These are phyloP conservation scores for Flaveria bidentis DNA, from an alignment of 129 eudicot species.

Conservation along the genomic window DNA sequence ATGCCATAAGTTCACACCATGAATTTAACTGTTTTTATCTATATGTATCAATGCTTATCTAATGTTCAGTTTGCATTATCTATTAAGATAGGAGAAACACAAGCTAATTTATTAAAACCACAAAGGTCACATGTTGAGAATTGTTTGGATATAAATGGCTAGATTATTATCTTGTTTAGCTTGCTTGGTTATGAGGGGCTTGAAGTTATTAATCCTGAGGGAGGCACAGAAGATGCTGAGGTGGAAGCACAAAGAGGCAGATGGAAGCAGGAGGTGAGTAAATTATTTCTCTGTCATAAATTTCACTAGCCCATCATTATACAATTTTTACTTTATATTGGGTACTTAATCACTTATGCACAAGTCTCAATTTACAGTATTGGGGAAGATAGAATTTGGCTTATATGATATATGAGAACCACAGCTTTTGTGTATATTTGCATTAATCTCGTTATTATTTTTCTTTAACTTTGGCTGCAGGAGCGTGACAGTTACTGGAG, in stretches of 20 bases:
- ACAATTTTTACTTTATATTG: slow-evolving; percentile 7
- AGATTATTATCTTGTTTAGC: slow-evolving; percentile 30
- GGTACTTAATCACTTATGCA: not conserved
- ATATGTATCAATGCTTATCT: slow-evolving; percentile 16
- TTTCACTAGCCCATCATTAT: not conserved
- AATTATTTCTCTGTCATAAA: not conserved
- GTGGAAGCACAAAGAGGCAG: slow-evolving; percentile 85
- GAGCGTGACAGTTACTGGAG: slow-evolving; percentile 95
- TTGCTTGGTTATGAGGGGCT: slow-evolving; percentile 80
- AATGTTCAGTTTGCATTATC: slow-evolving; percentile 4
- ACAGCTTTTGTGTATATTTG: slow-evolving; percentile 10
- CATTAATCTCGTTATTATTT: not conserved
- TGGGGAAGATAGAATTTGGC: not conserved
- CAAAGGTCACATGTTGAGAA: not conserved
- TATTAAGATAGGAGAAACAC: not conserved
- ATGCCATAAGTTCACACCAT: not conserved
- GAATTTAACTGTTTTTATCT: not conserved
- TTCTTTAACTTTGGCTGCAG: slow-evolving; percentile 38
- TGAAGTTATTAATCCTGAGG: slow-evolving; percentile 90
- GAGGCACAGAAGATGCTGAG: slow-evolving; percentile 89
- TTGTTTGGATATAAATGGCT: slow-evolving; percentile 16
- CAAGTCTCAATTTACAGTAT: slow-evolving; percentile 5
- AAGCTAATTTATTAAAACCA: slow-evolving; percentile 10
- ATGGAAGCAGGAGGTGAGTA: slow-evolving; percentile 79
- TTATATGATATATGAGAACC: slow-evolving; percentile 5